Evolutionary conservation across 805 yeast genomes (phyloP).

Genomic region (Myxozyma vanderwaltii): DNA sequence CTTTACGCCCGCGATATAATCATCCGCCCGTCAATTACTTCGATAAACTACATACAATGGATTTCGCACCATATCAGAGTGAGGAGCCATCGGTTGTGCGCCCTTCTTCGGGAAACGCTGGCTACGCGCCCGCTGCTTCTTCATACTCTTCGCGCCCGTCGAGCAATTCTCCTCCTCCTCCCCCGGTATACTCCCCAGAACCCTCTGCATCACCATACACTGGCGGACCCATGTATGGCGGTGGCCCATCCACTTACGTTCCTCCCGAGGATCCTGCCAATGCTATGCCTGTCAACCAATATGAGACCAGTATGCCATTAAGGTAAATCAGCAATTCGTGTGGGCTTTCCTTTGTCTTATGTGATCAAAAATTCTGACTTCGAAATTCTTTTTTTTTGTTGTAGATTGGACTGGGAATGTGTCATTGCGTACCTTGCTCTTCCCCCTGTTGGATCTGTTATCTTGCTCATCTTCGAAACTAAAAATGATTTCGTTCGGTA

Average conservation of each 20-base stretch:
- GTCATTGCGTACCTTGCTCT: constrained; percentile 27
- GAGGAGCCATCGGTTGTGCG: constrained; percentile 33
- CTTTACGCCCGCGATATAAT: too few species aligned
- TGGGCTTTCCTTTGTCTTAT: not conserved
- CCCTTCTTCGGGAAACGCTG: constrained; percentile 1
- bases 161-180: constrained; percentile 21
- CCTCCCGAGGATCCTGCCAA: constrained; percentile 21
- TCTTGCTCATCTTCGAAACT: constrained; percentile 30
- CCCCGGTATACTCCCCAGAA: constrained; percentile 24
- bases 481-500: constrained; percentile 33
- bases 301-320: constrained; percentile 31
- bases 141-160: constrained; percentile 3
- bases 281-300: constrained; percentile 29
- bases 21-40: not conserved
- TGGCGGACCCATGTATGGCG: constrained; percentile 12
- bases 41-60: constrained; percentile 15
- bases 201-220: constrained; percentile 13
- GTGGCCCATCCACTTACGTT: constrained; percentile 14
- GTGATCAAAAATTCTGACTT: not conserved
- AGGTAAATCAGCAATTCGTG: constrained; percentile 14
- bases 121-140: constrained; percentile 17
- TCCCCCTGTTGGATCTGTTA: constrained; percentile 34
- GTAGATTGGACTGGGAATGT: constrained; percentile 32
- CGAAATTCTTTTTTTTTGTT: not conserved
- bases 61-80: constrained; percentile 35